Evolutionary conservation across 2,329 filamentous ascomycete species (phyloP).

Genomic region (Pseudopyricularia cyperi): DNA sequence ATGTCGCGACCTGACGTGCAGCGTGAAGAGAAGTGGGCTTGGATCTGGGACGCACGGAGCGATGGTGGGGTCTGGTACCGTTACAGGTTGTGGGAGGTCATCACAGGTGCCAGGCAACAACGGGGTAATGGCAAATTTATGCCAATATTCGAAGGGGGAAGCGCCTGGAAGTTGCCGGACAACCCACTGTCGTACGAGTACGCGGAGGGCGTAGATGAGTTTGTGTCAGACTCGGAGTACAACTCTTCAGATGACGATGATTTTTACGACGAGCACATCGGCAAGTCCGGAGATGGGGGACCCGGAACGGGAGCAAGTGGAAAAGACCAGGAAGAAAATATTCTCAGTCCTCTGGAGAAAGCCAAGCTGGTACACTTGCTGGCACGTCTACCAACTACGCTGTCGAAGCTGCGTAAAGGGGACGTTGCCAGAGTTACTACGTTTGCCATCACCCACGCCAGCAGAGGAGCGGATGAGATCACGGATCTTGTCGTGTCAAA

Average conservation of each 20-base stretch:
- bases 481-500: constrained; percentile 82
- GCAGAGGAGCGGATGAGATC: constrained; percentile 75
- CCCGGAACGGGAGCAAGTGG: constrained; percentile 15
- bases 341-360: constrained; percentile 72
- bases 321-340: constrained; percentile 36
- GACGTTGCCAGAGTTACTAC: constrained; percentile 77
- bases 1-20: constrained; percentile 82
- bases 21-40: constrained; percentile 80
- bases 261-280: constrained; percentile 36
- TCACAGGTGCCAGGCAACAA: constrained; percentile 48
- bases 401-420: constrained; percentile 64
- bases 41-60: constrained; percentile 79
- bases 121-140: constrained; percentile 38
- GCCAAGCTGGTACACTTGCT: constrained; percentile 75
- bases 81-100: constrained; percentile 77
- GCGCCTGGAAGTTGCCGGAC: constrained; percentile 67
- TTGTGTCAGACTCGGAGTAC: constrained; percentile 75
- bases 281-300: neutral
- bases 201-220: constrained; percentile 60
- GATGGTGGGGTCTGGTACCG: constrained; percentile 80
- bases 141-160: constrained; percentile 61
- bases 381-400: constrained; percentile 65
- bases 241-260: constrained; percentile 79
- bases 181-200: constrained; percentile 70
- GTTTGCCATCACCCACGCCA: constrained; percentile 82